Evolutionary conservation across 2,329 filamentous ascomycete species (phyloP).

Genomic region (Fusarium sp.): DNA sequence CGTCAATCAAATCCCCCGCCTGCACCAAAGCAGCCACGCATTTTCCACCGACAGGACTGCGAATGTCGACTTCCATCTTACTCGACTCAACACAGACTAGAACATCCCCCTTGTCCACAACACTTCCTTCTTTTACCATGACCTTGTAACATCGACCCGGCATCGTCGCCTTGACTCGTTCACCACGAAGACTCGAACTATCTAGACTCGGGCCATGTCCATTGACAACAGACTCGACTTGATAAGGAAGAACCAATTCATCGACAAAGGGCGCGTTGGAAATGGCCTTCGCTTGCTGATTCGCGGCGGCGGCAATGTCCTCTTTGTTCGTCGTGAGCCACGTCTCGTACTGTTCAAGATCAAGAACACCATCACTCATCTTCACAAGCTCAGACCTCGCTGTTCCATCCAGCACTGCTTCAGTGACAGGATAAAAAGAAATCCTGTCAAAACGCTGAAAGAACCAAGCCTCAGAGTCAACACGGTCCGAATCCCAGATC

Average conservation of each 20-base stretch:
- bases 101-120: slow-evolving; percentile 46
- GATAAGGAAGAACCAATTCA: slow-evolving; percentile 45
- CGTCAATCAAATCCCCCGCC: slow-evolving; percentile 48
- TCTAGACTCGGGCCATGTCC: background rate
- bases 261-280: slow-evolving; percentile 45
- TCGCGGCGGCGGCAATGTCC: slow-evolving; percentile 37
- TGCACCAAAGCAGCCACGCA: slow-evolving; percentile 44
- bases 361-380: slow-evolving; percentile 44
- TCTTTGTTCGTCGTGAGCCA: slow-evolving; percentile 48
- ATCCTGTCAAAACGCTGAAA: slow-evolving; percentile 52
- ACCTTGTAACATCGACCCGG: slow-evolving; percentile 52
- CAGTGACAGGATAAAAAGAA: slow-evolving; percentile 48
- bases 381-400: slow-evolving; percentile 42
- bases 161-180: slow-evolving; percentile 48
- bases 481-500: slow-evolving; percentile 48
- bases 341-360: slow-evolving; percentile 49
- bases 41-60: slow-evolving; percentile 44
- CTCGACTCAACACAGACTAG: slow-evolving; percentile 53
- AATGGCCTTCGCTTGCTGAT: slow-evolving; percentile 44
- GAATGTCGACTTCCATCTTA: slow-evolving; percentile 54
- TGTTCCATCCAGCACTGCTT: slow-evolving; percentile 44
- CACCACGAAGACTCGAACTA: slow-evolving; percentile 27
- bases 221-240: slow-evolving; percentile 19
- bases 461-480: slow-evolving; percentile 39
- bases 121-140: slow-evolving; percentile 41